Base-by-base conservation (phyloP, 148 eudicot species). In the Amaranthus palmeri region DNA sequence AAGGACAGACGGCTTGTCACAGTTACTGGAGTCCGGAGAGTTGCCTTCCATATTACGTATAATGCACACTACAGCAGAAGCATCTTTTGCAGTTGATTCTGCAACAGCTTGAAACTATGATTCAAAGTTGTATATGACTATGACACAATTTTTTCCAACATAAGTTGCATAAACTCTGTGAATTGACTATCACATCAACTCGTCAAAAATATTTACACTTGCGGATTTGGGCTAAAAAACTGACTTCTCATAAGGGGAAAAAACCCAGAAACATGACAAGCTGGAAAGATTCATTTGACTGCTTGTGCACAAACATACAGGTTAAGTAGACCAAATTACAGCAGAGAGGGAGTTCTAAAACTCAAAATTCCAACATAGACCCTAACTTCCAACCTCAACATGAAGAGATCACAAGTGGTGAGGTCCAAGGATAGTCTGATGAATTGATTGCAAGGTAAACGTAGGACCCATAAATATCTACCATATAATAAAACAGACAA, bases 361-460 rank as follows among this genome's bases (percentile, higher is more conserved):
- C 18, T 65, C 36, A 65, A 56, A 52, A 5, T 49, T 58, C 72
- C 68, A 49, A 52, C 42, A 10, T 40, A 56, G 51, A 49, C 61
- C 55, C 40, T 56, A 50, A 56, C 56, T 49, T 71, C 51, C n/a
- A 44, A 66, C 62, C 59, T 55, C 65, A 59, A 66, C 10, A 6
- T 63, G 49, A 66, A 56, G 72, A 54, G 50, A 55, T 60, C 60
- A 41, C 8, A 57, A 71, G 44, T 60, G 15, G 44, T 65, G 61
- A 46, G 79, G 63, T 53, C 74, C 68, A 63, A 46, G 9, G 41
- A 41, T 53, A 18, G 40, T 48, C 25, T 54, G 65, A 51, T 13
- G 46, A 44, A 51, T 61, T 56, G 59, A 70, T 70, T 55, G 74
- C 63, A 69, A 60, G 56, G 18, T 47, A 47, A 62, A 62, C 10